Percentiles rank a stretch among this genome's conserved stretches.
phyloP scores from a whole-genome alignment of 352 stramenopile genomes.

The Phytophthora ohioensis region DNA sequence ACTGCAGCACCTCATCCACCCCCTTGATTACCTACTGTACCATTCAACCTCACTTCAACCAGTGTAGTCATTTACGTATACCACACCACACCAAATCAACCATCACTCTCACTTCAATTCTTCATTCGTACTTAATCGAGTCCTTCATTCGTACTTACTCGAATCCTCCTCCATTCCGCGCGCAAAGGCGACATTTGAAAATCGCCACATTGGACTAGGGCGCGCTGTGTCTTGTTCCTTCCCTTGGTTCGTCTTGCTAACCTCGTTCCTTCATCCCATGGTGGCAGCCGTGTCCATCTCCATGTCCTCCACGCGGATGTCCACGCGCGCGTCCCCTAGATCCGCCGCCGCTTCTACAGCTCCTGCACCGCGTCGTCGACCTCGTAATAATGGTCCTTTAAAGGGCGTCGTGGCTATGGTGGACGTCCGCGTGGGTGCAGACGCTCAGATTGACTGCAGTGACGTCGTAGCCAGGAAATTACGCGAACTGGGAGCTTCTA shows the following conservation, averaged over 20 bases:
- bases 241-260: neutral
- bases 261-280: slow-evolving; percentile 12
- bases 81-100: slow-evolving; percentile 16
- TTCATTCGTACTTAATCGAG: slow-evolving; percentile 20
- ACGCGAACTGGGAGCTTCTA: slow-evolving; percentile 65
- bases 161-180: slow-evolving; percentile 1
- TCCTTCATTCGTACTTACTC: neutral
- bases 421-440: slow-evolving; percentile 72
- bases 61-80: neutral
- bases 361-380: slow-evolving; percentile 23
- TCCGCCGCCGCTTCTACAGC: neutral
- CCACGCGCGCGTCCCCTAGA: slow-evolving; percentile 11
- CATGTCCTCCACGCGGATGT: slow-evolving; percentile 42
- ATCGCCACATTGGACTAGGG: neutral
- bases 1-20: neutral
- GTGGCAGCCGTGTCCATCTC: slow-evolving; percentile 76
- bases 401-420: slow-evolving; percentile 75
- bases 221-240: neutral
- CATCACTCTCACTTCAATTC: slow-evolving; percentile 11
- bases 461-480: slow-evolving; percentile 77
- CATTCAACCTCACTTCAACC: neutral
- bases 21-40: neutral
- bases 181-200: slow-evolving; percentile 19
- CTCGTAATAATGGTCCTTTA: slow-evolving; percentile 32
- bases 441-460: slow-evolving; percentile 85